Base-by-base conservation (phyloP, 2,329 filamentous ascomycete genomes). In the Talaromyces sp. region DNA sequence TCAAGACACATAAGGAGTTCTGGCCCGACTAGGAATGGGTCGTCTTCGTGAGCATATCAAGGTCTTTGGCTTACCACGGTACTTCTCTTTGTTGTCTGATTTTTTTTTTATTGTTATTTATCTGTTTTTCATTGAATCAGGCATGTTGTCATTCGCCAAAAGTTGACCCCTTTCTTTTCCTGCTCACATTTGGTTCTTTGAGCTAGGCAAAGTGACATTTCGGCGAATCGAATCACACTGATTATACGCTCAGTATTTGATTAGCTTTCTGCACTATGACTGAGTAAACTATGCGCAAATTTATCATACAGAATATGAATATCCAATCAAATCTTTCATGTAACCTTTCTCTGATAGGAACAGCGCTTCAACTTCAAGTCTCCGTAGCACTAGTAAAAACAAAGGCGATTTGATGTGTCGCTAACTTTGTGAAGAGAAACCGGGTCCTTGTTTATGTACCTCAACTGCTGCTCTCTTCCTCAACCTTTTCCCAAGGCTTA, bases 401-500 rank as follows among this genome's bases (percentile, higher is more conserved):
- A n/a, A n/a, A n/a, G n/a, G n/a, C n/a, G n/a, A n/a, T n/a, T n/a
- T n/a, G n/a, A n/a, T n/a, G n/a, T n/a, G n/a, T n/a, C n/a, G n/a
- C n/a, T n/a, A n/a, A n/a, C 24, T 35, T 53, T 59, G 58, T 58
- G 24, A n/a, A 53, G 19, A 11, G 24, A 8, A 35, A 14, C 13
- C 32, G 11, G 14, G 11, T 35, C 5, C 4, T 35, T 35, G 13
- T 46, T 24, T 21, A 24, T 5, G 24, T 11, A 24, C 11, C 24
- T 46, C 43, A 46, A 46, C 43, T 29, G 1, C 13, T 29, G 14
- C 1, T 52, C 27, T 56, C 62, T 24, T 59, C 53, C 24, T 73
- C 73, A 17, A 84, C 80, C 67, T 81, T 89, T 77, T 96, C 93
- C 93, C 93, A 97, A 0, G 93, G 93, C 75, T 89, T 89, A 69